A percentile compares a stretch with the other conserved stretches of the same genome.
These are phyloP conservation scores for Diaporthe ampelina DNA, from an alignment of 2,329 filamentous ascomycete species.

Conservation along the genomic window DNA sequence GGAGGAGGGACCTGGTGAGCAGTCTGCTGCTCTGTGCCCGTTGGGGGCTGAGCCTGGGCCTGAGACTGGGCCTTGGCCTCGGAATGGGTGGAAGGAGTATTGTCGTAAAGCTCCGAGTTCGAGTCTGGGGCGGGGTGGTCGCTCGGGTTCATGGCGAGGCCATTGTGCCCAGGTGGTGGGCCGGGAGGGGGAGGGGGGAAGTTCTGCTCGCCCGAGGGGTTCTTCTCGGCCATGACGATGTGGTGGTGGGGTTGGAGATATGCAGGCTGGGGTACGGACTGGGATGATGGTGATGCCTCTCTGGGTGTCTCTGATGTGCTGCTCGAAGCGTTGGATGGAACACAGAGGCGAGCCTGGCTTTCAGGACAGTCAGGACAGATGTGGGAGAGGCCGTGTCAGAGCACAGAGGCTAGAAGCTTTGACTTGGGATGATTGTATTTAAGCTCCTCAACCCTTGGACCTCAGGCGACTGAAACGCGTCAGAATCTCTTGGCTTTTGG, in stretches of 20 bases:
- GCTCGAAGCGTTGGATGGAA: not conserved
- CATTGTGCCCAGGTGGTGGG: conserved; percentile 45
- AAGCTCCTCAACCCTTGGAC: not conserved
- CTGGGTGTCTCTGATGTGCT: not conserved
- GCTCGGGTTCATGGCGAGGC: conserved; percentile 45
- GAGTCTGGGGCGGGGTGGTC: conserved; percentile 47
- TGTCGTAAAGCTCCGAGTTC: conserved; percentile 39
- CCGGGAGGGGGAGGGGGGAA: conserved; percentile 49
- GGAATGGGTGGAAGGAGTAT: conserved; percentile 17
- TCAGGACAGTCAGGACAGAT: conserved; percentile 7
- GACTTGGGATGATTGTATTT: conserved; percentile 13
- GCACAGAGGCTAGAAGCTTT: not conserved
- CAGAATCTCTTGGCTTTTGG: conserved; percentile 33
- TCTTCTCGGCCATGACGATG: conserved; percentile 38
- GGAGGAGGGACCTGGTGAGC: conserved; percentile 40
- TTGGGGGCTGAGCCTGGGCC: not conserved
- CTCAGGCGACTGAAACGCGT: conserved; percentile 31
- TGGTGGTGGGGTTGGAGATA: too few species aligned
- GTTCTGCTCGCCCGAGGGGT: conserved; percentile 32
- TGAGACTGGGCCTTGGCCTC: not conserved
- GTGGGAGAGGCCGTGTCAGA: not conserved
- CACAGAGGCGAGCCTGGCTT: not conserved
- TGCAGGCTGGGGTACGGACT: too few species aligned
- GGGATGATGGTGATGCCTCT: not conserved
- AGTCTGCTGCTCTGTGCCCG: conserved; percentile 3